A percentile compares a stretch with the other conserved stretches of the same genome.
These are phyloP conservation scores for Kazachstania kunashirensis DNA, from an alignment of 805 yeast genomes.

Conservation along the genomic window DNA sequence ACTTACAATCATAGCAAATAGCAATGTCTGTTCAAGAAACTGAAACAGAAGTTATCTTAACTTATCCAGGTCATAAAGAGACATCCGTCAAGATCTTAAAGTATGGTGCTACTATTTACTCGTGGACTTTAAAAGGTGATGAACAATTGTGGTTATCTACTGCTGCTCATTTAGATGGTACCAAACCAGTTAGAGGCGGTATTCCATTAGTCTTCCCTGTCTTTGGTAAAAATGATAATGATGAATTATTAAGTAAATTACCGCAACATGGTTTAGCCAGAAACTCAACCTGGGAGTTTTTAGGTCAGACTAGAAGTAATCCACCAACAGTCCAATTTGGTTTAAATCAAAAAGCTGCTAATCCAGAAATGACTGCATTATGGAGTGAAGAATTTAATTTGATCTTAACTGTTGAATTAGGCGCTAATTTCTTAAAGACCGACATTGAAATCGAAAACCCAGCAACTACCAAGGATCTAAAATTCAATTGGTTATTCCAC, in stretches of 20 bases:
- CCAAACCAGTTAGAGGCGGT: constrained; percentile 94
- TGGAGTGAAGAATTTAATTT: constrained; percentile 66
- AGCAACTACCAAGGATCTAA: constrained; percentile 46
- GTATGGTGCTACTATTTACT: constrained; percentile 79
- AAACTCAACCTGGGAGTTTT: constrained; percentile 82
- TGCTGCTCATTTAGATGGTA: constrained; percentile 80
- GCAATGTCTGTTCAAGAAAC: constrained; percentile 59
- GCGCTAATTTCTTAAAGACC: constrained; percentile 51
- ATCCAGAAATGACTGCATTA: constrained; percentile 53
- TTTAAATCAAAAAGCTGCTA: constrained; percentile 74
- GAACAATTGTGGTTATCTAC: constrained; percentile 79
- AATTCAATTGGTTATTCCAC: constrained; percentile 92
- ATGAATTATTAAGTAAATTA: constrained; percentile 49
- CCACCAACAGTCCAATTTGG: constrained; percentile 86
- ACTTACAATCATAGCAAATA: too few species aligned
- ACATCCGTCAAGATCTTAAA: constrained; percentile 63
- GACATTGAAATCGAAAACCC: constrained; percentile 68
- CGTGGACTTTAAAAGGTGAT: constrained; percentile 64
- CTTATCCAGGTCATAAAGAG: constrained; percentile 41
- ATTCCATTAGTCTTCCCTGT: constrained; percentile 94
- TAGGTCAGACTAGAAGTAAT: constrained; percentile 66
- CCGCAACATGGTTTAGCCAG: constrained; percentile 98
- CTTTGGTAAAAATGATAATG: constrained; percentile 61
- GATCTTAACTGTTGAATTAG: constrained; percentile 56
- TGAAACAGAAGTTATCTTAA: constrained; percentile 50